A percentile compares a stretch with the other conserved stretches of the same genome.
These are phyloP conservation scores for Lecanoromycetidae sp. DNA, from an alignment of 2,329 filamentous ascomycete genomes.

Conservation along the genomic window DNA sequence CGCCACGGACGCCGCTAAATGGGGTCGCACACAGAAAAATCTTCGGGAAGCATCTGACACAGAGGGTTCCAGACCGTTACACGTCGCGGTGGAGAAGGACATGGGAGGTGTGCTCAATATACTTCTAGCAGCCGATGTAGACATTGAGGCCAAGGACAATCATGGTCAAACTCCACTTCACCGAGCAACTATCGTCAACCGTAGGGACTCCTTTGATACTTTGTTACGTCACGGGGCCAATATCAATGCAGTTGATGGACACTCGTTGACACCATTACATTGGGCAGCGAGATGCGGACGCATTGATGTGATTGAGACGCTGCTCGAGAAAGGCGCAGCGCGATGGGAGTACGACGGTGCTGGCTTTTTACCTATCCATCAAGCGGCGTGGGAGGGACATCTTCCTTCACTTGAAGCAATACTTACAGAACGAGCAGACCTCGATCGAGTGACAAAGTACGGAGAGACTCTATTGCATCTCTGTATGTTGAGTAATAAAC, in stretches of 20 bases:
- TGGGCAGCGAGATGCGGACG: constrained; percentile 8
- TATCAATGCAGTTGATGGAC: background rate
- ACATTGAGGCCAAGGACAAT: constrained; percentile 12
- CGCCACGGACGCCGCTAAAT: constrained; percentile 6
- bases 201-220: constrained; percentile 2
- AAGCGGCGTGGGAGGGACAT: constrained; percentile 5
- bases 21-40: constrained; percentile 12
- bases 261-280: constrained; percentile 10
- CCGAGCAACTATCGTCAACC: constrained; percentile 5
- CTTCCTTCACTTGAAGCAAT: constrained; percentile 1
- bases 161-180: constrained; percentile 9
- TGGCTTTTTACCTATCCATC: constrained; percentile 11
- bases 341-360: constrained; percentile 2
- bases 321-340: constrained; percentile 3
- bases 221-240: constrained; percentile 9
- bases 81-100: constrained; percentile 4
- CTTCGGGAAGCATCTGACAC: constrained; percentile 25
- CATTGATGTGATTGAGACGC: background rate
- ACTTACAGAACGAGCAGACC: background rate
- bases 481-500: constrained; percentile 3
- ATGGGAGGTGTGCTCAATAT: constrained; percentile 1
- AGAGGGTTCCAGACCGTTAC: constrained; percentile 17
- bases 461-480: constrained; percentile 12
- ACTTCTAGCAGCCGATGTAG: constrained; percentile 7
- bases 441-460: constrained; percentile 7